A percentile compares a stretch with the other conserved stretches of the same genome.
Conservation (phyloP, 179 eudicot genomes). For the Vitellaria paradoxa region DNA sequence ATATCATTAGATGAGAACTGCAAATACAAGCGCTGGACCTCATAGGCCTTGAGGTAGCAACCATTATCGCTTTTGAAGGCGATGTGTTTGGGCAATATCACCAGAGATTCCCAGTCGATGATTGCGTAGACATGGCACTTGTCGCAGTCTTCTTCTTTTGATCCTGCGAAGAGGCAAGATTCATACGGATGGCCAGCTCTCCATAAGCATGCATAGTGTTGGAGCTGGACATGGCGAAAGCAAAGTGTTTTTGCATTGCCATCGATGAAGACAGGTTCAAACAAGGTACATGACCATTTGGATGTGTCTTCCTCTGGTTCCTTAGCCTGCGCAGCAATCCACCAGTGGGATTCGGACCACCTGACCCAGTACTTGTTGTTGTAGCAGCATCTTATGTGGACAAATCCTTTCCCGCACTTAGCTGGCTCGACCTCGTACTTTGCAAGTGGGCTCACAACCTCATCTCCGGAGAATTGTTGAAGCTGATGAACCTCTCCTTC, state of each 20-base stretch:
- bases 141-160: neutral
- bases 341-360: neutral
- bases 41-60: neutral
- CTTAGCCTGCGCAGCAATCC: neutral
- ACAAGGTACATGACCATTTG: neutral
- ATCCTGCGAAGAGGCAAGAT: neutral
- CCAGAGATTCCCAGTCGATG: neutral
- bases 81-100: conserved; percentile 4
- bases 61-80: neutral
- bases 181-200: too few species aligned
- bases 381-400: neutral
- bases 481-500: neutral
- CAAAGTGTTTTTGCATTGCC: neutral
- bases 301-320: neutral
- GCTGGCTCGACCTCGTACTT: neutral
- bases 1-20: neutral
- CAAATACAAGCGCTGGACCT: neutral
- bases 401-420: neutral
- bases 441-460: too few species aligned
- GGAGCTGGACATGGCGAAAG: too few species aligned
- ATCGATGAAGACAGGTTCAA: neutral
- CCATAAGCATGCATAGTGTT: neutral
- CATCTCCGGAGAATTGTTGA: neutral
- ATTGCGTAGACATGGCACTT: neutral
- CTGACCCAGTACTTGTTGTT: neutral